Evolutionary conservation across 306 rosid species (phyloP), one percentile per base, ranked within the genome.

Genomic region (Lathyrus tuberosus): DNA sequence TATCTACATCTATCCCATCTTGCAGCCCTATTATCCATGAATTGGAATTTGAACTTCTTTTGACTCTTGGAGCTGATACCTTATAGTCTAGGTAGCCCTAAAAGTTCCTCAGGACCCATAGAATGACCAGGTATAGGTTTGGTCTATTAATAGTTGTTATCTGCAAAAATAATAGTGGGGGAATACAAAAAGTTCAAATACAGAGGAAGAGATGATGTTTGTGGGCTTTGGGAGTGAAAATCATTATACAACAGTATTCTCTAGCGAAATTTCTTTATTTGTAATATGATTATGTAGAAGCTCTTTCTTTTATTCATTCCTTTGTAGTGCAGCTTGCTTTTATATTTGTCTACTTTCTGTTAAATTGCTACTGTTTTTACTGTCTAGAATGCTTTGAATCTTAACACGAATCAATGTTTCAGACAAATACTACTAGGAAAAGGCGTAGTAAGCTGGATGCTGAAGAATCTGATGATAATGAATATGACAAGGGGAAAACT

Each of bases 391-490:
- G 30, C 47, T 65, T 26, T 51, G 43, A 72, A 71, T 74, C 74
- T 80, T 49, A 71, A 31, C 52, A 66, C 67, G 41, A 48, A 20
- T 65, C 42, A 10, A 31, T 74, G 70, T 84, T 65, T 67, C 95
- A 94, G 97, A 91, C 99, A 65, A 94, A 87, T 79, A 83, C 95
- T 51, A 87, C 83, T 77, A 81, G 89, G 80, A 90, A 88, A 84
- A 90, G 88, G 84, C 92, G 96, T 48, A 94, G 96, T 52, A 94
- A 91, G 74, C 76, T 60, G 54, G 99, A 91, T 54, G 81, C 88
- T 44, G 97, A 94, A n/a, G 98, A 94, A 73, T 88, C 89, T 2
- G 97, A 90, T 74, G 98, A 94, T 73, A 86, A 83, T 49, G 97
- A 83, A 64, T 80, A 78, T 43, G 80, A 87, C 62, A 90, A 82